phyloP scores from a whole-genome alignment of 306 rosid species.

The Hippophae tibetana region DNA sequence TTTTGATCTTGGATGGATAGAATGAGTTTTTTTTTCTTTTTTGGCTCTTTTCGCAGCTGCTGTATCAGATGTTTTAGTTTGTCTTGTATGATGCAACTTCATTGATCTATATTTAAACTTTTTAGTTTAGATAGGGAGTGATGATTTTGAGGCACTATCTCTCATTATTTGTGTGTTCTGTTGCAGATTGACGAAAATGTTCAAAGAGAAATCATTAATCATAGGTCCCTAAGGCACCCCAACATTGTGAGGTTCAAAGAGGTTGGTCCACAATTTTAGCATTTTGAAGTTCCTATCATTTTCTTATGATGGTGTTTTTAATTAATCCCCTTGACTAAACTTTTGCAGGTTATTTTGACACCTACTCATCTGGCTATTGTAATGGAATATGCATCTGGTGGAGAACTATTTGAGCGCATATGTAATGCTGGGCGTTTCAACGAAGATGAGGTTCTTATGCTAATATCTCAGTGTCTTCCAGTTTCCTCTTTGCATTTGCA shows the following conservation, averaged over 20 bases:
- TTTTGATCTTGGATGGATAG: too few species aligned
- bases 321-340: neutral
- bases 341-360: slow-evolving; percentile 61
- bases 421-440: slow-evolving; percentile 66
- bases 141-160: slow-evolving; percentile 8
- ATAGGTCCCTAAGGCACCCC: slow-evolving; percentile 85
- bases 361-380: slow-evolving; percentile 94
- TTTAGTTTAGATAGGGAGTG: neutral
- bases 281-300: neutral
- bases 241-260: slow-evolving; percentile 85
- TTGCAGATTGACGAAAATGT: slow-evolving; percentile 88
- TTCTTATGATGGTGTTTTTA: neutral
- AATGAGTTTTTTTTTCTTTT: too few species aligned
- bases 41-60: too few species aligned
- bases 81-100: too few species aligned
- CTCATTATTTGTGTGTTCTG: slow-evolving; percentile 18
- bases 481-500: neutral
- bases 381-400: slow-evolving; percentile 96
- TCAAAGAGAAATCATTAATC: slow-evolving; percentile 83
- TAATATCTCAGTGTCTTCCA: slow-evolving; percentile 8
- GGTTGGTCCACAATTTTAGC: slow-evolving; percentile 33
- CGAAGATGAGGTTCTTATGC: slow-evolving; percentile 70
- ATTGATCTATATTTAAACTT: too few species aligned
- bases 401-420: slow-evolving; percentile 75
- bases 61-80: too few species aligned